phyloP scores from a whole-genome alignment of 495 filamentous ascomycete genomes.

The Lasiosphaeria miniovina region DNA sequence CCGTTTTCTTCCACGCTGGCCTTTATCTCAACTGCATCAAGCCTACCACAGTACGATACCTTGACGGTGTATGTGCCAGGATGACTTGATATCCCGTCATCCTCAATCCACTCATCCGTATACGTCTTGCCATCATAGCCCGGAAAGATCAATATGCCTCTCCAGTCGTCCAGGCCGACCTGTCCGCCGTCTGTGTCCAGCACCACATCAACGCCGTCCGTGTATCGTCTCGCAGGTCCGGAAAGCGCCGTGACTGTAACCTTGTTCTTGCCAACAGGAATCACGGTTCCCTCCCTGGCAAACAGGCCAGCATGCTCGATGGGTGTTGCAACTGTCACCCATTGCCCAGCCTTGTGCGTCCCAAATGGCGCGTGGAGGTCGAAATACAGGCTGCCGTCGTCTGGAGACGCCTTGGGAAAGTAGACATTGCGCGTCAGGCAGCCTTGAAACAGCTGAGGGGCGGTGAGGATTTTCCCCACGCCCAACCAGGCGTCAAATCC shows the following conservation, averaged over 20 bases:
- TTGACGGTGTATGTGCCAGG: background rate
- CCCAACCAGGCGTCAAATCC: slow-evolving; percentile 14
- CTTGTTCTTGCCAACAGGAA: slow-evolving; percentile 8
- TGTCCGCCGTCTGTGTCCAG: slow-evolving; percentile 4
- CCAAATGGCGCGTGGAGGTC: slow-evolving; percentile 5
- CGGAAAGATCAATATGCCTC: slow-evolving; percentile 9
- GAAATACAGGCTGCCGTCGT: slow-evolving; percentile 6
- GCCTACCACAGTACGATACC: background rate
- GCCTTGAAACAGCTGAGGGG: slow-evolving; percentile 7
- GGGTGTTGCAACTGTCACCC: slow-evolving; percentile 5
- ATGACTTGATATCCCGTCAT: slow-evolving; percentile 9
- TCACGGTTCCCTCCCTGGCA: slow-evolving; percentile 7
- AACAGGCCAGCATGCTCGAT: slow-evolving; percentile 8
- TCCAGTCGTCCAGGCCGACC: slow-evolving; percentile 8
- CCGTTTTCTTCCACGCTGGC: background rate
- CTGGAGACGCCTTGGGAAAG: slow-evolving; percentile 3
- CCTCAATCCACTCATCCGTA: slow-evolving; percentile 14
- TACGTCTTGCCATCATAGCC: background rate
- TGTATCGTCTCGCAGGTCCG: background rate
- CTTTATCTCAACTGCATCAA: background rate
- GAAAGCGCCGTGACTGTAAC: slow-evolving; percentile 5
- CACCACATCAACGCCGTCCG: slow-evolving; percentile 1
- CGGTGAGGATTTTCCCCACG: slow-evolving; percentile 7
- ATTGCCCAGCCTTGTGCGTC: slow-evolving; percentile 1
- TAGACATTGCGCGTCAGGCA: background rate